Percentiles rank a stretch among this genome's conserved stretches.
Conservation (phyloP, 163 green algal genomes). For the Scenedesmus sp. region DNA sequence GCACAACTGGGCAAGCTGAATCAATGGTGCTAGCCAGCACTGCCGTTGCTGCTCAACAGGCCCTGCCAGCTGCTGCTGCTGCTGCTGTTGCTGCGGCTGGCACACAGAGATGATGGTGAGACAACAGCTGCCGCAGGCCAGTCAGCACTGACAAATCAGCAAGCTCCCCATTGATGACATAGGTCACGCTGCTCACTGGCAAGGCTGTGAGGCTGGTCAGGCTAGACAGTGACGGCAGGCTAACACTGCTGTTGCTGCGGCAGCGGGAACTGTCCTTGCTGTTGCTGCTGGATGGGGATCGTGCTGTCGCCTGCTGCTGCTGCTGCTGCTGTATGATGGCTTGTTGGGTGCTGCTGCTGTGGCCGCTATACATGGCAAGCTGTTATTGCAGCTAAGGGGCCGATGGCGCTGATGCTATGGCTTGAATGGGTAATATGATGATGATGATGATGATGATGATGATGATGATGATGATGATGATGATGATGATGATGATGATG, state of each 20-base stretch:
- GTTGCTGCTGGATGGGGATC: not conserved
- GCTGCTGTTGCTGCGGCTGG: not conserved
- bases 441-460: too few species aligned
- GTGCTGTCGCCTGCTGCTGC: slow-evolving; percentile 15
- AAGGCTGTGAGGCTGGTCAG: not conserved
- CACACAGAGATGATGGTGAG: not conserved
- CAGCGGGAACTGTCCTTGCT: not conserved
- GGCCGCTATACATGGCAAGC: not conserved
- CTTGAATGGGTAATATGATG: too few species aligned
- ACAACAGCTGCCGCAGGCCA: not conserved
- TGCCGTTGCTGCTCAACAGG: too few species aligned
- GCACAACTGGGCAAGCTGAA: not conserved
- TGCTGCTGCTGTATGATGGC: too few species aligned
- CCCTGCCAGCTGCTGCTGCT: too few species aligned
- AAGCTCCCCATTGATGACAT: not conserved
- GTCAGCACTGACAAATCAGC: not conserved
- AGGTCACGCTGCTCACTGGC: not conserved
- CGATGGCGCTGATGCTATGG: too few species aligned
- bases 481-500: too few species aligned
- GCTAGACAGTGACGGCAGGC: not conserved
- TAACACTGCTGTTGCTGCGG: not conserved
- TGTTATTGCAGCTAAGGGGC: too few species aligned
- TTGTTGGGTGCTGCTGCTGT: not conserved
- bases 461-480: too few species aligned
- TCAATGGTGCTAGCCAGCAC: not conserved